Evolutionary conservation across 345 rosid genomes (phyloP).

Genomic region (Populus simonii): DNA sequence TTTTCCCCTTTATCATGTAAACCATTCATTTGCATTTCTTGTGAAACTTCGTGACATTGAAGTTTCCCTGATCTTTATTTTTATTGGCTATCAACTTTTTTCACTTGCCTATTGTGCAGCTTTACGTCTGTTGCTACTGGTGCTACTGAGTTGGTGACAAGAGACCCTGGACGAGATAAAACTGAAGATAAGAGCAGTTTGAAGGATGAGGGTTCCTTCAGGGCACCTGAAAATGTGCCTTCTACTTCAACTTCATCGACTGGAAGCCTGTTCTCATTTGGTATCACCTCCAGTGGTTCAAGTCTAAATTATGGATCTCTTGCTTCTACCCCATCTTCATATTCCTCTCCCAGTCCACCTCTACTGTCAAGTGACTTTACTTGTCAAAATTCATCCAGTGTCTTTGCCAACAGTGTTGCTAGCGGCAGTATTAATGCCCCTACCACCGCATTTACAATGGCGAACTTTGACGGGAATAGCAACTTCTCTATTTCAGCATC

Average conservation of each 20-base stretch:
- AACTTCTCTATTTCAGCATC: conserved; percentile 29
- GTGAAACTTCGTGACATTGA: background rate
- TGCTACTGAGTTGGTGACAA: conserved; percentile 24
- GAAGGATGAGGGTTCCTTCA: conserved; percentile 26
- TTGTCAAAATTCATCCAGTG: conserved; percentile 32
- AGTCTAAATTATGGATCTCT: conserved; percentile 41
- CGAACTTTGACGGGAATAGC: conserved; percentile 17
- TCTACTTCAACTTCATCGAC: conserved; percentile 35
- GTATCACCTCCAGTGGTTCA: conserved; percentile 29
- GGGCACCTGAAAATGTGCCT: conserved; percentile 25
- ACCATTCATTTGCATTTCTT: background rate
- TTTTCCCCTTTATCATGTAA: background rate
- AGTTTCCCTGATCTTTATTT: background rate
- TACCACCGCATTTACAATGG: conserved; percentile 17
- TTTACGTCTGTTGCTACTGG: conserved; percentile 30
- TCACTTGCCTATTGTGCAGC: conserved; percentile 42
- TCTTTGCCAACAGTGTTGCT: conserved; percentile 21
- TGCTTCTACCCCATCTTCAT: conserved; percentile 26
- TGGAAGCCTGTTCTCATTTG: conserved; percentile 43
- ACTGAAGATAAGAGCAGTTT: conserved; percentile 24
- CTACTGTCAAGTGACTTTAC: conserved; percentile 23
- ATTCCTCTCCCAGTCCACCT: conserved; percentile 28
- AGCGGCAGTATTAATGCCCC: conserved; percentile 17
- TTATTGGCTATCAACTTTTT: background rate
- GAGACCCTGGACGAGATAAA: conserved; percentile 43